Evolutionary conservation across 1,139 yeast genomes (phyloP).

Genomic region (Debaryomyces sp.): DNA sequence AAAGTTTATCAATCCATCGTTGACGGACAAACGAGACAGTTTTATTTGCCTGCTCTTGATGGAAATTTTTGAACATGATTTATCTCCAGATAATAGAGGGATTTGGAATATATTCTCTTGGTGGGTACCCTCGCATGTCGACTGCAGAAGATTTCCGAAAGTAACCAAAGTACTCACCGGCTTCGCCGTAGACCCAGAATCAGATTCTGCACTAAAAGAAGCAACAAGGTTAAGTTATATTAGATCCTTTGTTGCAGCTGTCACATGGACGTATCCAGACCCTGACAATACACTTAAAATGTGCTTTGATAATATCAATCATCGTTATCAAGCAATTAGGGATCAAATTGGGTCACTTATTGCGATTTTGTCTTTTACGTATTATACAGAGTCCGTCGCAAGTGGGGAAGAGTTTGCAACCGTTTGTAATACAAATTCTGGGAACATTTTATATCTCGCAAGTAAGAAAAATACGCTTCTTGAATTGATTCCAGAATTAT

Average conservation of each 20-base stretch:
- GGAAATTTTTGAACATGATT: constrained; percentile 55
- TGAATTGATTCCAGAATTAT: constrained; percentile 32
- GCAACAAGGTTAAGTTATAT: constrained; percentile 64
- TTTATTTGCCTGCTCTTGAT: constrained; percentile 48
- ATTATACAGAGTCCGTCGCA: constrained; percentile 52
- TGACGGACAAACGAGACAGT: constrained; percentile 43
- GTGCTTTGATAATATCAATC: constrained; percentile 53
- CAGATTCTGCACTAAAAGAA: constrained; percentile 69
- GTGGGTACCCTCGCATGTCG: constrained; percentile 71
- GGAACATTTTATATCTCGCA: constrained; percentile 31
- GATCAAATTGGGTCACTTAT: constrained; percentile 69
- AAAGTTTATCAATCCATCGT: constrained; percentile 27
- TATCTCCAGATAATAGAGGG: constrained; percentile 74
- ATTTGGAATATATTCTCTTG: constrained; percentile 81
- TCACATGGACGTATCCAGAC: constrained; percentile 61
- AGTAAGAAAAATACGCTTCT: constrained; percentile 27
- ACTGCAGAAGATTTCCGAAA: constrained; percentile 65
- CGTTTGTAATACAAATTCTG: constrained; percentile 28
- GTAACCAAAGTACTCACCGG: constrained; percentile 50
- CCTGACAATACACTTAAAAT: constrained; percentile 50
- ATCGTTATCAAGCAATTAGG: constrained; percentile 78
- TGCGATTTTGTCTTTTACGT: constrained; percentile 55
- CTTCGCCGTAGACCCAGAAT: constrained; percentile 50
- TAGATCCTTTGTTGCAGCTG: constrained; percentile 54
- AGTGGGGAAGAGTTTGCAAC: constrained; percentile 47